Percentiles rank a stretch among this genome's conserved stretches.
Conservation (phyloP, 805 yeast species). For the Starmerella sp. region DNA sequence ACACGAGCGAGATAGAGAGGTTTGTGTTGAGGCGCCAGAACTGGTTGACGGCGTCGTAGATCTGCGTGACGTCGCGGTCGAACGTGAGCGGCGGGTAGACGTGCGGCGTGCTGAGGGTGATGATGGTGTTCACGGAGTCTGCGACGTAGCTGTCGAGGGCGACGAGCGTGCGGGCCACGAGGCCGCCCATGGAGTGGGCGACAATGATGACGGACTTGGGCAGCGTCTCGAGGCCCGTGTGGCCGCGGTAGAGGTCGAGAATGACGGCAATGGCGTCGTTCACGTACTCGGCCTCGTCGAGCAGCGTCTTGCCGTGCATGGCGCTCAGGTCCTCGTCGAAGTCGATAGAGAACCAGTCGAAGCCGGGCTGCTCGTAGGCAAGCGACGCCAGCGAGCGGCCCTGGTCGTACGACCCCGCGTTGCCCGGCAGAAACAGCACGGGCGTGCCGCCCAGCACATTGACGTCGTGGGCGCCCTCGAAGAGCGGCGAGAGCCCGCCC, state of each 20-base stretch:
- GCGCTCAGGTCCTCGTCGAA: constrained; percentile 95
- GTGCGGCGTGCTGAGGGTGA: constrained; percentile 87
- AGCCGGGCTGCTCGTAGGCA: constrained; percentile 43
- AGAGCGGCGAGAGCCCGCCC: constrained; percentile 36
- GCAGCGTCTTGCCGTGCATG: constrained; percentile 83
- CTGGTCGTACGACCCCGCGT: constrained; percentile 89
- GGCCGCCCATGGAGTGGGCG: constrained; percentile 97
- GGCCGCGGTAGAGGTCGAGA: constrained; percentile 46
- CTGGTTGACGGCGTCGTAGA: constrained; percentile 61
- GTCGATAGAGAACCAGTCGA: constrained; percentile 85
- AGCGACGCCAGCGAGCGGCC: constrained; percentile 86
- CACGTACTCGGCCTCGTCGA: constrained; percentile 86
- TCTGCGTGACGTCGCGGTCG: constrained; percentile 71
- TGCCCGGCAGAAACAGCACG: constrained; percentile 88
- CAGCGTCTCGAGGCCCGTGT: constrained; percentile 19
- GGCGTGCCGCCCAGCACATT: constrained; percentile 64
- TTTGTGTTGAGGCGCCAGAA: constrained; percentile 53
- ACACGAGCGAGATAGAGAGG: constrained; percentile 53
- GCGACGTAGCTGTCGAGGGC: constrained; percentile 64
- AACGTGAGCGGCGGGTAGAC: constrained; percentile 85
- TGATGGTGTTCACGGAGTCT: constrained; percentile 66
- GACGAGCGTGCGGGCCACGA: constrained; percentile 77
- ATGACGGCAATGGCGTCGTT: constrained; percentile 80
- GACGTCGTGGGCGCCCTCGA: constrained; percentile 11
- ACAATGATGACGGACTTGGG: constrained; percentile 67